These are phyloP conservation scores for Luffa acutangula DNA, from an alignment of 306 rosid genomes.

Conservation along the genomic window DNA sequence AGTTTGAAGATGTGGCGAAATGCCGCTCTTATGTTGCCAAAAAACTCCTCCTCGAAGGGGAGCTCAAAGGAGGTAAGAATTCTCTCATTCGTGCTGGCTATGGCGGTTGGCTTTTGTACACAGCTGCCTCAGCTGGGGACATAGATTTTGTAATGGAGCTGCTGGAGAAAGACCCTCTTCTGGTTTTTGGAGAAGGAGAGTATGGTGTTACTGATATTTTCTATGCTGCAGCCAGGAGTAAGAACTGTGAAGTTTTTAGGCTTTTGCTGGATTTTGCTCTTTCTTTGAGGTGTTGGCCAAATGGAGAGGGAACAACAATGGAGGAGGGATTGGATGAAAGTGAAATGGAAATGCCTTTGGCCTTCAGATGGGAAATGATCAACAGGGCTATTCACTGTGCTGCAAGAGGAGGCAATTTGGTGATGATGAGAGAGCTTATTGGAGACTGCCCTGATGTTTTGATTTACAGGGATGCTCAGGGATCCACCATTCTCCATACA, in stretches of 20 bases:
- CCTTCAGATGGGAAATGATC: slow-evolving; percentile 55
- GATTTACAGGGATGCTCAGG: slow-evolving; percentile 48
- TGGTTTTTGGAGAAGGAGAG: slow-evolving; percentile 88
- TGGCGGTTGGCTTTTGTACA: slow-evolving; percentile 93
- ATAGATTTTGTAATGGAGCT: slow-evolving; percentile 45
- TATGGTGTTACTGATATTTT: slow-evolving; percentile 76
- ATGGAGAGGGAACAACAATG: slow-evolving; percentile 16
- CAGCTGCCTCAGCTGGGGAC: slow-evolving; percentile 90
- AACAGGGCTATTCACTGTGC: slow-evolving; percentile 74
- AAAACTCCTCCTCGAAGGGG: slow-evolving; percentile 52
- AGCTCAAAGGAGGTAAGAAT: slow-evolving; percentile 27
- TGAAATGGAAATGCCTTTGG: slow-evolving; percentile 16
- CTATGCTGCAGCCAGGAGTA: slow-evolving; percentile 79
- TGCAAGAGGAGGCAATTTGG: slow-evolving; percentile 83
- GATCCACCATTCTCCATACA: slow-evolving; percentile 57
- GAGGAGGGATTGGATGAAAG: slow-evolving; percentile 23
- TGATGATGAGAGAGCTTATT: slow-evolving; percentile 46
- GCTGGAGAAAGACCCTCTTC: slow-evolving; percentile 41
- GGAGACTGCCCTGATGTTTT: slow-evolving; percentile 29
- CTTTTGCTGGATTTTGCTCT: slow-evolving; percentile 42
- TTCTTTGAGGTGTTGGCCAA: slow-evolving; percentile 25
- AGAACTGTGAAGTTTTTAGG: slow-evolving; percentile 46
- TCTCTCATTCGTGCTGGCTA: slow-evolving; percentile 83
- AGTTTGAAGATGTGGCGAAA: slow-evolving; percentile 47
- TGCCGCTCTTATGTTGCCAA: slow-evolving; percentile 61